phyloP scores from a whole-genome alignment of 208 protist genomes.

The Angomonas ambiguus region DNA sequence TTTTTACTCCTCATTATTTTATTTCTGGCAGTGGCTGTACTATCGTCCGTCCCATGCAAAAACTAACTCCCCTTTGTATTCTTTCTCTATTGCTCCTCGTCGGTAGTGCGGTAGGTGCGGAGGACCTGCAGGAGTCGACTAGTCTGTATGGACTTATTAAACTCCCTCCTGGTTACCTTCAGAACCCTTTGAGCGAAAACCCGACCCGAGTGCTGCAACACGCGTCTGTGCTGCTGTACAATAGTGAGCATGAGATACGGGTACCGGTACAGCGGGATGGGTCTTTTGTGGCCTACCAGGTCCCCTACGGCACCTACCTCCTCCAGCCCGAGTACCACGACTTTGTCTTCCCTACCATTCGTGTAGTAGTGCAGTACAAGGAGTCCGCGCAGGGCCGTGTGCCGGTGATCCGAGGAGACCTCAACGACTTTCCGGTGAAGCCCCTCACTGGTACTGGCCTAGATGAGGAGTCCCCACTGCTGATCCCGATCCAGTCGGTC shows the following conservation, averaged over 20 bases:
- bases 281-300: conserved; percentile 58
- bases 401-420: conserved; percentile 53
- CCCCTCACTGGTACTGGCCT: conserved; percentile 60
- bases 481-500: conserved; percentile 46
- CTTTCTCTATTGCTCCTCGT: conserved; percentile 4
- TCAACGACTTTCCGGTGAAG: conserved; percentile 58
- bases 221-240: conserved; percentile 60
- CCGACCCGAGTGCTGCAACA: conserved; percentile 60
- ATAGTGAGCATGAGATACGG: conserved; percentile 32
- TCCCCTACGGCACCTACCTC: conserved; percentile 80
- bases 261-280: conserved; percentile 61
- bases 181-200: conserved; percentile 31
- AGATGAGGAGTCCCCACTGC: conserved; percentile 55
- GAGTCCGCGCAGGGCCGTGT: conserved; percentile 17
- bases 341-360: conserved; percentile 74
- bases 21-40: background rate
- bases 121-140: conserved; percentile 4
- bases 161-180: conserved; percentile 41
- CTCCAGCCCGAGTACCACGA: conserved; percentile 78
- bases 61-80: conserved; percentile 1
- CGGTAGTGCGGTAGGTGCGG: background rate
- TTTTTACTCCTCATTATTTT: background rate
- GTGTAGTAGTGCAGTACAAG: conserved; percentile 63
- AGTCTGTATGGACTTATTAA: conserved; percentile 48
- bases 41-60: background rate